Conservation (phyloP, 768 basidiomycete genomes). For the Rhodotorula diobovata region DNA sequence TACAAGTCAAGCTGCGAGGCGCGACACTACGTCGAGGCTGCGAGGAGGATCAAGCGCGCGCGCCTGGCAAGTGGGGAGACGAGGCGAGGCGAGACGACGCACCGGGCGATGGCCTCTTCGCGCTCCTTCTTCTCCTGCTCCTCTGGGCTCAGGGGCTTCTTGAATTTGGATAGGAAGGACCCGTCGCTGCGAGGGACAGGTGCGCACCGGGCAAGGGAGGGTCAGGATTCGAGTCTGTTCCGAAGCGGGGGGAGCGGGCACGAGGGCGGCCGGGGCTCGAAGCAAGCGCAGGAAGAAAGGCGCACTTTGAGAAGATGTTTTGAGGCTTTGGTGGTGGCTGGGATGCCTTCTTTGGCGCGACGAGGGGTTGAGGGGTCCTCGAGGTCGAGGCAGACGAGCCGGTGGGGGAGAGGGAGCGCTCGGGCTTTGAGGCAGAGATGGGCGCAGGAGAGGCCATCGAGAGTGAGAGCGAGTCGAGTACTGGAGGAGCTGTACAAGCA, state of each 20-base stretch:
- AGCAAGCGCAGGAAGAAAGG: no score
- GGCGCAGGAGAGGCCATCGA: not conserved
- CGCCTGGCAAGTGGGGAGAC: no score
- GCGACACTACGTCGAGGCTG: no score
- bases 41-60: not conserved
- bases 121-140: conserved; percentile 24
- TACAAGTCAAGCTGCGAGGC: not conserved
- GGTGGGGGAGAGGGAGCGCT: not conserved
- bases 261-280: no score
- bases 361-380: conserved; percentile 1
- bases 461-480: not conserved
- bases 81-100: not conserved
- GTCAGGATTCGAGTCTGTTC: not conserved
- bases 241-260: no score
- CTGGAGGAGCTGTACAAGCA: no score
- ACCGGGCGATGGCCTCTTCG: conserved; percentile 30
- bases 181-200: conserved; percentile 20
- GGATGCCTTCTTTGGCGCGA: not conserved
- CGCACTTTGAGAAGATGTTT: conserved; percentile 34
- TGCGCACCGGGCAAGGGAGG: no score
- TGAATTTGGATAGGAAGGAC: conserved; percentile 31
- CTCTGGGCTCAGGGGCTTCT: not conserved
- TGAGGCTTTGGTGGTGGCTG: conserved; percentile 8
- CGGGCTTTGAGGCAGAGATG: conserved; percentile 7
- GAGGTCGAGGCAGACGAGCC: not conserved